Evolutionary conservation across 164 flowering plant species (phyloP).

Genomic region (Dillenia suffruticosa): DNA sequence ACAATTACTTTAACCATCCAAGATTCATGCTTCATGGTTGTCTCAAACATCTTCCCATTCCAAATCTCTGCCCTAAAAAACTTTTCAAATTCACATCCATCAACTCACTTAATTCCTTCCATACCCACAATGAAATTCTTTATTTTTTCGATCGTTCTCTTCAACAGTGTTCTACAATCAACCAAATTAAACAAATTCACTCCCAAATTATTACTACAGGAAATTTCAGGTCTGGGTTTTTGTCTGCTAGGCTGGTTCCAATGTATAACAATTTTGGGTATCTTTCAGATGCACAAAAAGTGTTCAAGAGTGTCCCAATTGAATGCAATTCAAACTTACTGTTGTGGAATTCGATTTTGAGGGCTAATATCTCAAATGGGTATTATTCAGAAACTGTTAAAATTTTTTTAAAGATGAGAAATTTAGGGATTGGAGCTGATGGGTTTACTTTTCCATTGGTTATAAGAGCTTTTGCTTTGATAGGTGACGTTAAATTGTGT

Average conservation of each 20-base stretch:
- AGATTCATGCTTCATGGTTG: too few species aligned
- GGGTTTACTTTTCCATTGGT: slow-evolving; percentile 70
- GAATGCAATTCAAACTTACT: slow-evolving; percentile 25
- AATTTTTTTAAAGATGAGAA: slow-evolving; percentile 47
- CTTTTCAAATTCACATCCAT: too few species aligned
- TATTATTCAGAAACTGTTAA: slow-evolving; percentile 26
- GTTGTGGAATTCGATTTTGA: slow-evolving; percentile 68
- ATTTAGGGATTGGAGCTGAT: slow-evolving; percentile 39
- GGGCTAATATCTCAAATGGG: slow-evolving; percentile 50
- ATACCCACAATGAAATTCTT: slow-evolving; percentile 10
- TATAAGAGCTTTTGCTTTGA: slow-evolving; percentile 47
- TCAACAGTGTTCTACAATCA: slow-evolving; percentile 24
- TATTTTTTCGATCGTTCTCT: slow-evolving; percentile 50
- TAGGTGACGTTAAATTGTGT: slow-evolving; percentile 26
- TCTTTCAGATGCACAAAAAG: slow-evolving; percentile 37
- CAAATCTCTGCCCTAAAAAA: too few species aligned
- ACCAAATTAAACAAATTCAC: slow-evolving; percentile 41
- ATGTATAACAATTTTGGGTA: slow-evolving; percentile 37
- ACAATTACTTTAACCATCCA: too few species aligned
- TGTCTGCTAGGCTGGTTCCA: slow-evolving; percentile 49
- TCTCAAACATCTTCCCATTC: too few species aligned
- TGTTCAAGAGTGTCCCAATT: slow-evolving; percentile 29
- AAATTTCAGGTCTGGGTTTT: slow-evolving; percentile 32
- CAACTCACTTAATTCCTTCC: too few species aligned
- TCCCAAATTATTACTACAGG: slow-evolving; percentile 37